phyloP scores from a whole-genome alignment of 768 basidiomycete genomes.

The Lentinula raphanica region DNA sequence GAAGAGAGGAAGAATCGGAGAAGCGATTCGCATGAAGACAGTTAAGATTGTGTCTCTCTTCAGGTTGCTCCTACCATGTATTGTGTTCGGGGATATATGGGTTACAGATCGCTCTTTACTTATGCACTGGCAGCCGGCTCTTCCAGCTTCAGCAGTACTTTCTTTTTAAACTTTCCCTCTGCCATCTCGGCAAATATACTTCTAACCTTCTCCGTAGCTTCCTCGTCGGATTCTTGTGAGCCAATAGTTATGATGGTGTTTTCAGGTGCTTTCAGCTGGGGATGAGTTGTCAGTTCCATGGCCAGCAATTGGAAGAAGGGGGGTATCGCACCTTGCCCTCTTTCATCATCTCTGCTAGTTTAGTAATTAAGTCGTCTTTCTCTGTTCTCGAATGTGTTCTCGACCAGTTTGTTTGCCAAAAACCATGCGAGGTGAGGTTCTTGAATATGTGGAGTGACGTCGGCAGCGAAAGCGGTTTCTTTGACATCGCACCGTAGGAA shows the following conservation, averaged over 20 bases:
- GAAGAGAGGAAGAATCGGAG: not conserved
- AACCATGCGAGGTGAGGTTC: conserved; percentile 69
- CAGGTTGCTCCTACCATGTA: no score
- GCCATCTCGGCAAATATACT: conserved; percentile 38
- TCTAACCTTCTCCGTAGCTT: conserved; percentile 41
- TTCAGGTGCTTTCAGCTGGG: conserved; percentile 60
- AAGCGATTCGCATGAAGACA: not conserved
- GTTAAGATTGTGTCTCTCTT: no score
- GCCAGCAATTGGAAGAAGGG: not conserved
- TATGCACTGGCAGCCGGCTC: conserved; percentile 4
- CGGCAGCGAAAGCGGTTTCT: conserved; percentile 70
- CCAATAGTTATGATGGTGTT: conserved; percentile 62
- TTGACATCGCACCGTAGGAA: conserved; percentile 90
- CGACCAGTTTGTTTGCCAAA: conserved; percentile 78
- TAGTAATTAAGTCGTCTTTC: conserved; percentile 44
- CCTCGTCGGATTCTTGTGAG: conserved; percentile 29
- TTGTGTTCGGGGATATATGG: no score
- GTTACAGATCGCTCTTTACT: no score
- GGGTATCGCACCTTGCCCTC: conserved; percentile 45
- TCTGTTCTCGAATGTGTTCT: conserved; percentile 40
- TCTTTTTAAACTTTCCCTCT: conserved; percentile 35
- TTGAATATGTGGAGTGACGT: conserved; percentile 83
- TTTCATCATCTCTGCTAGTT: conserved; percentile 48
- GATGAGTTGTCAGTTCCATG: not conserved
- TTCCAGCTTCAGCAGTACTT: conserved; percentile 36